These are phyloP conservation scores for Tuber calosporum DNA, from an alignment of 495 filamentous ascomycete genomes.

Conservation along the genomic window DNA sequence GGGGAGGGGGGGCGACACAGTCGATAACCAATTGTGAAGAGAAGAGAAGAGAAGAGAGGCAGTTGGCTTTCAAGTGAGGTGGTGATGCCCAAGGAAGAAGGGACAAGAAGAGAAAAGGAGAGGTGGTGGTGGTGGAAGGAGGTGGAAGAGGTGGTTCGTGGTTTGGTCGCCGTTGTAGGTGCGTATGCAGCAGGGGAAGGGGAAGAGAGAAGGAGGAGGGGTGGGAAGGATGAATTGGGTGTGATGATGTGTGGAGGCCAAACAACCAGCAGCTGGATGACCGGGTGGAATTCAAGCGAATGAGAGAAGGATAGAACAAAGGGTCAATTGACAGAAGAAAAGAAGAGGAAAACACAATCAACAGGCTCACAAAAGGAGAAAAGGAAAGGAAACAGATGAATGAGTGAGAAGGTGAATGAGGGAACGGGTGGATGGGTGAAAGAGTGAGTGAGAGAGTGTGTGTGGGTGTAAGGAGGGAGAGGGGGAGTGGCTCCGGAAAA, in stretches of 20 bases:
- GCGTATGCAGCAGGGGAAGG: conserved; percentile 32
- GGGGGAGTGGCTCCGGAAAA: neutral
- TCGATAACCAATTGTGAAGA: conserved; percentile 30
- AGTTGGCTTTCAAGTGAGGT: conserved; percentile 6
- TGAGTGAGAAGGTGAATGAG: conserved; percentile 2
- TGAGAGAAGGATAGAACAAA: conserved; percentile 26
- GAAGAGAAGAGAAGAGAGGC: conserved; percentile 25
- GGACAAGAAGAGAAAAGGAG: conserved; percentile 10
- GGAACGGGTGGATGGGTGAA: conserved; percentile 1
- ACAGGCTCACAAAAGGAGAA: conserved; percentile 1
- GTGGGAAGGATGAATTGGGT: conserved; percentile 31
- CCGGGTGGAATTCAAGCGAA: conserved; percentile 31
- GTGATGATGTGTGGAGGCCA: conserved; percentile 23
- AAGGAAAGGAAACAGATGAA: conserved; percentile 7
- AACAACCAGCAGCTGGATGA: conserved; percentile 17
- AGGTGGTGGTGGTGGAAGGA: conserved; percentile 29
- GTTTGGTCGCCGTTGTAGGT: conserved; percentile 33
- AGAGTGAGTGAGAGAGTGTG: conserved; percentile 1
- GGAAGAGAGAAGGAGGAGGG: conserved; percentile 20
- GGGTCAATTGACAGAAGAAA: conserved; percentile 17
- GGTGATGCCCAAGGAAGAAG: conserved; percentile 11
- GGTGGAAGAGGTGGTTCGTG: conserved; percentile 30
- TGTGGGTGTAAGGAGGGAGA: conserved; percentile 5
- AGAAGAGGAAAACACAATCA: conserved; percentile 5
- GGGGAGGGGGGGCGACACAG: conserved; percentile 13